These are phyloP conservation scores for Trichoderma citrinoviride DNA, from an alignment of 2,329 filamentous ascomycete genomes.

Conservation along the genomic window DNA sequence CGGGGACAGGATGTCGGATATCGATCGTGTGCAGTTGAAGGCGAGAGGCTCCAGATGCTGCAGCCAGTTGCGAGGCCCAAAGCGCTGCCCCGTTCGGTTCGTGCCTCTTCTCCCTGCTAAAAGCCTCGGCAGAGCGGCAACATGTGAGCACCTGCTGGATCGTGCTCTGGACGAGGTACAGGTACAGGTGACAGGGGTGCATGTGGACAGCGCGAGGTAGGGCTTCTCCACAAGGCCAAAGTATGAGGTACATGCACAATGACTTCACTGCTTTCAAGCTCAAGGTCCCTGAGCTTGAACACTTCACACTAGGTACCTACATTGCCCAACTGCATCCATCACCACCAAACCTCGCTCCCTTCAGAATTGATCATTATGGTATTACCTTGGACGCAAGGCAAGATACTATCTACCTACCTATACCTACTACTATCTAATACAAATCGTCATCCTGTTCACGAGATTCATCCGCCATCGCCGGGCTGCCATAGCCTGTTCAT, in stretches of 20 bases:
- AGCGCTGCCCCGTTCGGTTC: background rate
- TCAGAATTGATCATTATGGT: background rate
- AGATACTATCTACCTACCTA: background rate
- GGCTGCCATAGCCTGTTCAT: background rate
- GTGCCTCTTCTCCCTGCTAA: background rate
- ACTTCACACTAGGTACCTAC: too few species aligned
- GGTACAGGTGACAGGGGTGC: too few species aligned
- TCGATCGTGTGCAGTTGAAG: background rate
- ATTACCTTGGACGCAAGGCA: background rate
- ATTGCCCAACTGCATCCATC: too few species aligned
- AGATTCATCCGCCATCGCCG: background rate
- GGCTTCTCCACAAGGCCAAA: background rate
- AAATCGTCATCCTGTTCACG: background rate
- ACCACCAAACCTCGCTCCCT: too few species aligned
- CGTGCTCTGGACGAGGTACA: too few species aligned
- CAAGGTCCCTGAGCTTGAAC: too few species aligned
- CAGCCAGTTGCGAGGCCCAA: background rate
- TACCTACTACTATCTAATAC: background rate
- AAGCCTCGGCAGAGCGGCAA: conserved; percentile 15
- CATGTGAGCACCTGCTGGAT: background rate
- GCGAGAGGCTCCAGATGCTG: background rate
- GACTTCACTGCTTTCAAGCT: background rate
- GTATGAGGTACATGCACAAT: background rate
- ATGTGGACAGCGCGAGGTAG: background rate
- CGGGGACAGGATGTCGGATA: background rate